A percentile compares a stretch with the other conserved stretches of the same genome.
These are phyloP conservation scores for Heritiera littoralis DNA, from an alignment of 345 rosid genomes.

Conservation along the genomic window DNA sequence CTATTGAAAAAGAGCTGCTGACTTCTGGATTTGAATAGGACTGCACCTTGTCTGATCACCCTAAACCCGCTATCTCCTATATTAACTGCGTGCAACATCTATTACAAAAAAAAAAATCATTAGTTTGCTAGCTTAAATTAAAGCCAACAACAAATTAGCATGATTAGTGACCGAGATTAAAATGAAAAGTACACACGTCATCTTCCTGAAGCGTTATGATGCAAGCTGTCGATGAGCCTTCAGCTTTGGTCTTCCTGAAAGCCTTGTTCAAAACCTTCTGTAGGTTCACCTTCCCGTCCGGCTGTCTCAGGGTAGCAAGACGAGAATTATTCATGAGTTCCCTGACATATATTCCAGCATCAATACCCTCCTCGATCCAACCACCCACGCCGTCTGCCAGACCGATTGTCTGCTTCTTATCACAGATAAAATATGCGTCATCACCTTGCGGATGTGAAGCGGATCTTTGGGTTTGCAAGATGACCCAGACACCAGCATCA, in stretches of 20 bases:
- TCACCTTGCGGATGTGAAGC: conserved; percentile 12
- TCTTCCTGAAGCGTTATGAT: conserved; percentile 2
- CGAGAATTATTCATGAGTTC: conserved; percentile 22
- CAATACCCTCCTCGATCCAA: conserved; percentile 12
- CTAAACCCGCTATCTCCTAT: conserved; percentile 16
- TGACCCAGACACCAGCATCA: conserved; percentile 19
- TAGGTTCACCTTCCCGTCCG: conserved; percentile 10
- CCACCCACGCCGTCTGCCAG: conserved; percentile 30
- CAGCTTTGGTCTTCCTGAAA: conserved; percentile 2
- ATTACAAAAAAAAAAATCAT: neutral
- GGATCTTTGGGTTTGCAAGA: conserved; percentile 13
- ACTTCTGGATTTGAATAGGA: neutral
- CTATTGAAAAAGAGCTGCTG: neutral
- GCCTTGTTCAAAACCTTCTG: conserved; percentile 17
- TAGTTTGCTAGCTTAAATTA: neutral
- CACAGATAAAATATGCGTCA: conserved; percentile 22
- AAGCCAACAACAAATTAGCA: neutral
- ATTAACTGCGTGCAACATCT: conserved; percentile 14
- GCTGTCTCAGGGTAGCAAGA: neutral
- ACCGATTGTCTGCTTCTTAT: conserved; percentile 22
- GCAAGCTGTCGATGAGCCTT: conserved; percentile 24
- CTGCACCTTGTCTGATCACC: conserved; percentile 6
- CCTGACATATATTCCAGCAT: conserved; percentile 24
- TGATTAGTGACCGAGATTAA: neutral
- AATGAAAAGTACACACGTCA: neutral